These are phyloP conservation scores for Wickerhamiella parazyma DNA, from an alignment of 805 yeast genomes.

Conservation along the genomic window DNA sequence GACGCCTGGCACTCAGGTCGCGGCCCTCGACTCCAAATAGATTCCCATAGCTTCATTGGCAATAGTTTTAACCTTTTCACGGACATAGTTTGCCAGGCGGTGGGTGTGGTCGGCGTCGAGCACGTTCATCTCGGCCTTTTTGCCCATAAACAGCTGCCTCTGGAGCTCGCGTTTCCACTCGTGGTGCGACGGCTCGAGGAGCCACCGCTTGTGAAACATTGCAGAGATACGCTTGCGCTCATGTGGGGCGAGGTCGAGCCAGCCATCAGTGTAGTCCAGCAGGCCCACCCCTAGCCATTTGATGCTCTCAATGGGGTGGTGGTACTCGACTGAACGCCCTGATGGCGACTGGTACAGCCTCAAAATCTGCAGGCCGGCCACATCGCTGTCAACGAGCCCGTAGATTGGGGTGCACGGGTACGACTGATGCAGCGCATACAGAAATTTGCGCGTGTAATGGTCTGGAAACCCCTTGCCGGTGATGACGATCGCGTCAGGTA, in stretches of 20 bases:
- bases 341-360: conserved; percentile 25
- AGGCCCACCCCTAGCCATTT: conserved; percentile 32
- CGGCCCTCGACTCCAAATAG: too few relatives aligned
- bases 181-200: conserved; percentile 12
- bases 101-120: conserved; percentile 18
- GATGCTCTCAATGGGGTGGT: conserved; percentile 11
- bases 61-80: background rate
- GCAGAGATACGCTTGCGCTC: conserved; percentile 26
- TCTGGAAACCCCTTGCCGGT: conserved; percentile 66
- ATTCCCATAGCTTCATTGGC: too few relatives aligned
- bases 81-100: conserved; percentile 16
- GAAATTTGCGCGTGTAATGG: conserved; percentile 34
- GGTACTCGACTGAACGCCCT: conserved; percentile 9
- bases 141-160: conserved; percentile 36
- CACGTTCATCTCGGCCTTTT: conserved; percentile 47
- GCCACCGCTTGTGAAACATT: conserved; percentile 23
- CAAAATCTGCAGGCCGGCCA: conserved; percentile 46
- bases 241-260: conserved; percentile 19
- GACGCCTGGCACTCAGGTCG: too few relatives aligned
- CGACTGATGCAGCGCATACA: conserved; percentile 22
- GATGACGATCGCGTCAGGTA: conserved; percentile 26
- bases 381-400: conserved; percentile 50
- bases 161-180: conserved; percentile 36
- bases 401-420: conserved; percentile 29
- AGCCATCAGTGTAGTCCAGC: conserved; percentile 28